Evolutionary conservation across 768 basidiomycete species (phyloP).

Genomic region (Leccinum rimulosum): DNA sequence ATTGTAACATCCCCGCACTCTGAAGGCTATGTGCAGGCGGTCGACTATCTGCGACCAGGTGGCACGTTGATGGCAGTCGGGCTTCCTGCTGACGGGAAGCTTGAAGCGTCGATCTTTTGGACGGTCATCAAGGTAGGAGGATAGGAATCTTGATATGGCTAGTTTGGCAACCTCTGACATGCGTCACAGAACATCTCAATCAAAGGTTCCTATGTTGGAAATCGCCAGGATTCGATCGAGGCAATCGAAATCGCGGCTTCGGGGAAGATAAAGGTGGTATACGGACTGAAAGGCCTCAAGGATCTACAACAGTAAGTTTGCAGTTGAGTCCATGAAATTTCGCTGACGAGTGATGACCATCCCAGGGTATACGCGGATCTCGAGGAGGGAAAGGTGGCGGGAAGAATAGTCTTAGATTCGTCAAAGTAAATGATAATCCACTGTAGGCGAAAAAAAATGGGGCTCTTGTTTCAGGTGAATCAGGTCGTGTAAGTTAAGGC

Average conservation of each 20-base stretch:
- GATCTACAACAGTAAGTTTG: slow-evolving; percentile 51
- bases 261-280: slow-evolving; percentile 68
- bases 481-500: neutral
- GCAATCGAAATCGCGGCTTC: slow-evolving; percentile 72
- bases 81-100: slow-evolving; percentile 57
- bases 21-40: slow-evolving; percentile 49
- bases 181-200: slow-evolving; percentile 23
- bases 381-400: slow-evolving; percentile 40
- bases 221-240: slow-evolving; percentile 82
- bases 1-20: slow-evolving; percentile 55
- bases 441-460: neutral
- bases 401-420: slow-evolving; percentile 40
- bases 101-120: slow-evolving; percentile 68
- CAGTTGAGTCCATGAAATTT: neutral
- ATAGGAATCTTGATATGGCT: neutral
- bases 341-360: neutral
- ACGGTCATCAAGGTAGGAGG: slow-evolving; percentile 56
- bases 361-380: slow-evolving; percentile 39
- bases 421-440: slow-evolving; percentile 19
- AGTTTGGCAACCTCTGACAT: neutral
- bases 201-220: slow-evolving; percentile 51
- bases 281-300: slow-evolving; percentile 41
- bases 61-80: slow-evolving; percentile 81
- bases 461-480: neutral
- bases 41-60: slow-evolving; percentile 72